A percentile compares a stretch with the other conserved stretches of the same genome.
Conservation (phyloP, 345 rosid species). For the Boechera retrofracta region DNA sequence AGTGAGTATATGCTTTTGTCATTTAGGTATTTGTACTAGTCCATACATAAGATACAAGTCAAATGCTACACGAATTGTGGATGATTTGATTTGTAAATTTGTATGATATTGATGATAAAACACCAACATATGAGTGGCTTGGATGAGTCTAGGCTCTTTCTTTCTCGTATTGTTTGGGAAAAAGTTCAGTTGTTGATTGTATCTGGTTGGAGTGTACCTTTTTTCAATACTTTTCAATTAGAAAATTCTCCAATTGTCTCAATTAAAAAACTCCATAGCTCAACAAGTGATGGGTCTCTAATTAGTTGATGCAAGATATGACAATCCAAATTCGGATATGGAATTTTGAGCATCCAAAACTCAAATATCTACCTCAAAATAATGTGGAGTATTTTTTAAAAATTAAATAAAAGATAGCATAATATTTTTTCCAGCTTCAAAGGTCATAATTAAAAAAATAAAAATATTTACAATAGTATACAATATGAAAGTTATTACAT, state of each 20-base stretch:
- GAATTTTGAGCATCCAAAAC: too few species aligned
- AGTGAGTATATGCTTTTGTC: not conserved
- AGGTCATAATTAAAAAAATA: too few species aligned
- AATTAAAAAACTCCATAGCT: not conserved
- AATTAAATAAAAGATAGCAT: too few species aligned
- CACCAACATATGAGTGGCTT: constrained; percentile 19
- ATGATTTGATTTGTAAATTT: not conserved
- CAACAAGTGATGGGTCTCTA: not conserved
- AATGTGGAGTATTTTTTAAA: too few species aligned
- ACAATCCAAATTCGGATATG: too few species aligned
- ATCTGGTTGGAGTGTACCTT: not conserved
- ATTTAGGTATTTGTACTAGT: too few species aligned
- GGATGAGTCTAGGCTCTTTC: constrained; percentile 1
- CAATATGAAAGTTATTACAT: too few species aligned
- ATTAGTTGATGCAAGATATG: not conserved
- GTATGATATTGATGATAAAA: constrained; percentile 1
- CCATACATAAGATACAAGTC: too few species aligned
- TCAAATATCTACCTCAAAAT: too few species aligned
- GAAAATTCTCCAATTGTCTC: not conserved
- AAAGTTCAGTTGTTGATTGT: constrained; percentile 5
- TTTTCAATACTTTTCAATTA: not conserved
- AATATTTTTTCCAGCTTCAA: too few species aligned
- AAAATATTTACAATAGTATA: too few species aligned
- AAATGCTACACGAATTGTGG: not conserved
- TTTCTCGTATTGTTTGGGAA: constrained; percentile 12